Evolutionary conservation across 1,284 basidiomycete genomes (phyloP), one percentile per base, ranked within the genome.

Genomic region (Marasmius oreades): DNA sequence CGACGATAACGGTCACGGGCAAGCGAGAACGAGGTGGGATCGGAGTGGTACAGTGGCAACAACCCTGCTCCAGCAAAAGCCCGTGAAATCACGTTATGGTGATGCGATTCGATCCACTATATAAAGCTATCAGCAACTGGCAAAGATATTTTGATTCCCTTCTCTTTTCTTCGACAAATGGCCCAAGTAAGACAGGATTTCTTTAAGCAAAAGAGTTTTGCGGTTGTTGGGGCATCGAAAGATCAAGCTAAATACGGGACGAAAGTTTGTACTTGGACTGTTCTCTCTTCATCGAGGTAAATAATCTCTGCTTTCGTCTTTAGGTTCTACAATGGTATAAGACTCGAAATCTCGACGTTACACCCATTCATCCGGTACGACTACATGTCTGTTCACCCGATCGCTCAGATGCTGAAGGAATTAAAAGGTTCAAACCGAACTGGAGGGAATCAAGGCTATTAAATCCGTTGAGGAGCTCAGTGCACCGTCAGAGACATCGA

Each of bases 301-400:
- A 28, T 52, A 37, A 33, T 55, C 16, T 42, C 26, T 31, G 28
- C 10, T 31, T 31, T 31, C 28, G 10, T 31, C 28, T 31, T 12
- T 58, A 90, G 88, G 80, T 91, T 48, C 69, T 90, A 55, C 82
- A 83, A 58, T 92, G 90, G 90, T 93, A 93, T 69, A 75, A 85
- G 61, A 73, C 69, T 6, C 82, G 85, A 57, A 69, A 77, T 51
- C 78, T 81, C 60, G 67, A 80, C 4, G 85, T 93, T 14, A 87
- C 82, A 1, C 91, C 88, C 2, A 76, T 90, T 6, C 89, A 91
- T 66, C 86, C 81, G 28, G 80, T 85, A 69, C 61, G 77, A 61
- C 4, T 39, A 23, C 18, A 33, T 57, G 53, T 34, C 55, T 46
- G 39, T 50, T 46, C 31, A 46, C 33, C 14, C 52, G 44, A 42